Percentiles rank a stretch among this genome's conserved stretches.
Evolutionary conservation across 441 rosid genomes (phyloP).

Genomic region (Macaranga tanarius): DNA sequence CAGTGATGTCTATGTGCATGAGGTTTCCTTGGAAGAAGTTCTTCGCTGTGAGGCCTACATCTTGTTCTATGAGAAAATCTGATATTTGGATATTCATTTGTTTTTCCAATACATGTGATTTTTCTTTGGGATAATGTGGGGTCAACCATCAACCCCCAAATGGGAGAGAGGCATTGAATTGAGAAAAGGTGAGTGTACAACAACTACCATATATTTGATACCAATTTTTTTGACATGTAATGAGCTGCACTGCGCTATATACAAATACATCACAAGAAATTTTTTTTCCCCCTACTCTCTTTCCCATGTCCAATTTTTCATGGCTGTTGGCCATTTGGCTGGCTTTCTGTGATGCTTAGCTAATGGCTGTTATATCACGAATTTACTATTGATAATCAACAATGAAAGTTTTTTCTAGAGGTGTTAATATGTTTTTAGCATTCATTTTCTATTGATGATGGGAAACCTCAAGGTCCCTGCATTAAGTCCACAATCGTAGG

Average conservation of each 20-base stretch:
- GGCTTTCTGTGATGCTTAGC: neutral
- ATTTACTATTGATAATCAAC: neutral
- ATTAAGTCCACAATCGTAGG: neutral
- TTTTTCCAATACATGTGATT: slow-evolving; percentile 16
- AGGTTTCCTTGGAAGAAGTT: slow-evolving; percentile 75
- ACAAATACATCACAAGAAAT: slow-evolving; percentile 26
- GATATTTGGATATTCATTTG: slow-evolving; percentile 24
- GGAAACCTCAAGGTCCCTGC: neutral
- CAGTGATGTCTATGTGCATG: slow-evolving; percentile 66
- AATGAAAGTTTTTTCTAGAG: neutral
- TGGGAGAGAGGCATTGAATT: slow-evolving; percentile 21
- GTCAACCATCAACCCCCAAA: slow-evolving; percentile 19
- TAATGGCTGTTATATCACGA: neutral
- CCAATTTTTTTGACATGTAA: slow-evolving; percentile 30
- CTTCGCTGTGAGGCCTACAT: slow-evolving; percentile 82
- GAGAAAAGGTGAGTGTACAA: slow-evolving; percentile 41
- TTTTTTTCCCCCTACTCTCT: neutral
- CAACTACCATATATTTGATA: slow-evolving; percentile 32
- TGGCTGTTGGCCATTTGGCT: neutral
- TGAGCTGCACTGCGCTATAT: slow-evolving; percentile 14
- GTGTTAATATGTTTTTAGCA: neutral
- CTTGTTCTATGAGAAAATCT: slow-evolving; percentile 69
- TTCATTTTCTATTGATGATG: neutral
- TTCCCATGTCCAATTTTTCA: neutral
- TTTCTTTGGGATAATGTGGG: slow-evolving; percentile 22